Base-by-base conservation (phyloP, 1,139 yeast species). In the Entelexis sorbosivorans region DNA sequence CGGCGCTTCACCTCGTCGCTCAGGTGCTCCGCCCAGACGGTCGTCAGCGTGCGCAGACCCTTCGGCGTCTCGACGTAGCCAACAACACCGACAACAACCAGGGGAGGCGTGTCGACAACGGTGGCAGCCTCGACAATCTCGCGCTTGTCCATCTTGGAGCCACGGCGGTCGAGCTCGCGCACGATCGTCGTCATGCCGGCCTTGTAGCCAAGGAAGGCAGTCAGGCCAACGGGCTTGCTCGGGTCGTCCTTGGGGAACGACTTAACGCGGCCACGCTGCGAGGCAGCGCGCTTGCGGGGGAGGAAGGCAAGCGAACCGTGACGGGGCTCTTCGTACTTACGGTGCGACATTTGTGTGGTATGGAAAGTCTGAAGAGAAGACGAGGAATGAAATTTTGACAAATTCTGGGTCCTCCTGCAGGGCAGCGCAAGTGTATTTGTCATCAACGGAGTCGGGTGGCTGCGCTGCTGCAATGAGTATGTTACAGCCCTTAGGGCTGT, bases 161-260 rank as follows among this genome's bases (percentile, higher is more conserved):
- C 98, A 77, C 98, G 98, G 80, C 97, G 87, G 88, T 91, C 97
- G 73, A 91, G 84, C 79, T 91, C 98, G 81, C 98, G 89, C 71
- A 91, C 98, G 69, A 88, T 87, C 77, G 98, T 91, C 78, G 98
- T 83, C 98, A 91, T 91, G 86, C 98, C 98, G 66, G 98, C 98
- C 82, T 91, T 89, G 85, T 82, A 82, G 79, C 98, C 98, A 69
- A 91, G 82, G 93, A 91, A 91, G 66, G 98, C 96, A 66, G 98
- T 91, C 75, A 93, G 81, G 74, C 95, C 95, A 69, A 89, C 96
- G 69, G 98, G 95, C 84, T 91, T 91, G 67, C 95, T 75, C 78
- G 85, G 82, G 75, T 86, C 95, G 75, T 93, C 98, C 81, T 84
- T 87, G 73, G 99, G 98, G 95, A 91, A 93, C 60, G 98, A 79